Evolutionary conservation across 2,329 filamentous ascomycete genomes (phyloP).

Genomic region (Pseudocercospora fijiensis): DNA sequence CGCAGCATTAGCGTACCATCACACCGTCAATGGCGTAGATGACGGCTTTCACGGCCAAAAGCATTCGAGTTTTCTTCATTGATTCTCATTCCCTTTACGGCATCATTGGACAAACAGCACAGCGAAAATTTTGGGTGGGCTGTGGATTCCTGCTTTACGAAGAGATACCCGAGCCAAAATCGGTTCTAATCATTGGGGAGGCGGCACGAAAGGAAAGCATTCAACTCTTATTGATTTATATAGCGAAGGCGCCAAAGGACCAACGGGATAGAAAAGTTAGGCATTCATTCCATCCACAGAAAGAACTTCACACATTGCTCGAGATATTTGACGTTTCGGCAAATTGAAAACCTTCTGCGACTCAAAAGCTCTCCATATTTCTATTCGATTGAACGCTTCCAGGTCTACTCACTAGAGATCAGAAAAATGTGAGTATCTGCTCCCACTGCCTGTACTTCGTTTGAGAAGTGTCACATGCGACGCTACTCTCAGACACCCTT

Average conservation of each 20-base stretch:
- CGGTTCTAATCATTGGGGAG: neutral
- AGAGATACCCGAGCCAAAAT: neutral
- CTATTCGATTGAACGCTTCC: neutral
- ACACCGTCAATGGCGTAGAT: neutral
- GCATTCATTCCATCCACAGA: neutral
- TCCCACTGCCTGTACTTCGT: neutral
- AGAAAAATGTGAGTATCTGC: neutral
- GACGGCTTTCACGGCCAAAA: constrained; percentile 5
- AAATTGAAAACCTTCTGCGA: neutral
- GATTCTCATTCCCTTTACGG: neutral
- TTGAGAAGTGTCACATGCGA: neutral
- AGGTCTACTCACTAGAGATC: no score
- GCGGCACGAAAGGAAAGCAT: neutral
- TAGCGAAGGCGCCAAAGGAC: neutral
- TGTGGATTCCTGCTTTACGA: neutral
- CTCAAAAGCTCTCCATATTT: neutral
- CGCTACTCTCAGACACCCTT: neutral
- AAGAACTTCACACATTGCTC: neutral
- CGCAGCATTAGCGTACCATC: neutral
- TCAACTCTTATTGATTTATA: neutral
- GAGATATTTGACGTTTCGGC: neutral
- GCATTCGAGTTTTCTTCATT: constrained; percentile 1
- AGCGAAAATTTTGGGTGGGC: neutral
- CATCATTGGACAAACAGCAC: neutral
- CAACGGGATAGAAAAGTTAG: neutral